Conservation (phyloP, 768 basidiomycete genomes). For the Tulasnella sp. region DNA sequence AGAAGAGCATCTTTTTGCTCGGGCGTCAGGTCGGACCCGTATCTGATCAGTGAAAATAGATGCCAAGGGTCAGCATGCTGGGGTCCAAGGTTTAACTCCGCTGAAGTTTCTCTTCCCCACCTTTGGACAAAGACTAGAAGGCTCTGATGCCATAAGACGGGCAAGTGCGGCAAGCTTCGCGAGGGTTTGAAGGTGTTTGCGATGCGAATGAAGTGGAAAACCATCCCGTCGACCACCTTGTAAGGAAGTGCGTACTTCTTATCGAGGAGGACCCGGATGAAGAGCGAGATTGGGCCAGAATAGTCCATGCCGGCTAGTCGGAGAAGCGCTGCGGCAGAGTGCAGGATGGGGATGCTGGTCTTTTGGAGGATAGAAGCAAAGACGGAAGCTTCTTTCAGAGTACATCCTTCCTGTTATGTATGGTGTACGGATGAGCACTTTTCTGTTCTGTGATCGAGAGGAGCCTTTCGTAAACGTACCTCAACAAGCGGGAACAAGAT, state of each 20-base stretch:
- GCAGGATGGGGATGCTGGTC: conserved; percentile 92
- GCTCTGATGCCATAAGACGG: conserved; percentile 99
- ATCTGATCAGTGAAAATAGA: conserved; percentile 49
- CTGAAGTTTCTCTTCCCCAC: conserved; percentile 41
- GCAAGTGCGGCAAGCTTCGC: conserved; percentile 67
- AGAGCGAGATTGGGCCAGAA: conserved; percentile 89
- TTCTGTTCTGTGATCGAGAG: neutral
- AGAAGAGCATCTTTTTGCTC: conserved; percentile 98
- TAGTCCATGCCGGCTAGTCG: conserved; percentile 97
- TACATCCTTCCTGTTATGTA: conserved; percentile 61
- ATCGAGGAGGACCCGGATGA: conserved; percentile 93
- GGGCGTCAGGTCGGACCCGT: conserved; percentile 87
- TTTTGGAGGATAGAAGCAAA: conserved; percentile 86
- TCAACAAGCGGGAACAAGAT: conserved; percentile 93
- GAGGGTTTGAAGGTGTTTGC: conserved; percentile 80
- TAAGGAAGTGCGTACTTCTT: conserved; percentile 98
- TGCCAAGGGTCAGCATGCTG: neutral
- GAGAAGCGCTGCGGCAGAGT: conserved; percentile 90
- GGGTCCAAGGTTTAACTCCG: neutral
- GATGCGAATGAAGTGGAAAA: conserved; percentile 96
- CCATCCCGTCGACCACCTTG: conserved; percentile 94
- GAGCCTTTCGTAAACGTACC: conserved; percentile 46
- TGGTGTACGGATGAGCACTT: neutral
- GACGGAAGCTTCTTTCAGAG: conserved; percentile 91
- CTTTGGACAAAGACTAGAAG: conserved; percentile 90